A percentile compares a stretch with the other conserved stretches of the same genome.
These are phyloP conservation scores for Acephala macrosclerotiorum DNA, from an alignment of 2,329 filamentous ascomycete genomes.

Conservation along the genomic window DNA sequence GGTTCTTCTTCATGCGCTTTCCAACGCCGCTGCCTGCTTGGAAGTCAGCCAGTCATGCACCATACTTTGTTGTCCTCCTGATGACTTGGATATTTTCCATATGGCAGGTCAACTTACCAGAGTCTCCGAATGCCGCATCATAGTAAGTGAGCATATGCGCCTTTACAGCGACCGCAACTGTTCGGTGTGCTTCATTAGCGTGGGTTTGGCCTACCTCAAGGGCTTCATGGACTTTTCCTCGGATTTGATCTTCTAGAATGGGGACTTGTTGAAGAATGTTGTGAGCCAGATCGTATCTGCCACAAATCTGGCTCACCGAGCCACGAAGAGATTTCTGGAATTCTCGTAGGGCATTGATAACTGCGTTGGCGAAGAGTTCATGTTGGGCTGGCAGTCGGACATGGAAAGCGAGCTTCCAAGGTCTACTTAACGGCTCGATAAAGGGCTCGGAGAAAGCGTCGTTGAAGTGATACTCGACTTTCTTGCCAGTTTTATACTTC, in stretches of 20 bases:
- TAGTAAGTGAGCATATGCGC: not conserved
- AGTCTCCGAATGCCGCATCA: not conserved
- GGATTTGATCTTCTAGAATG: not conserved
- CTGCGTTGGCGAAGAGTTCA: not conserved
- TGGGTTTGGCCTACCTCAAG: not conserved
- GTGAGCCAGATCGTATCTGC: not conserved
- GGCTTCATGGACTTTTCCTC: not conserved
- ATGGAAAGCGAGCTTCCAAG: not conserved
- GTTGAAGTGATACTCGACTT: constrained; percentile 11
- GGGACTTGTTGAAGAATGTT: not conserved
- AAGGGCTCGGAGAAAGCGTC: not conserved
- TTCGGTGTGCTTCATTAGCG: not conserved
- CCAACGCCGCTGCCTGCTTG: not conserved
- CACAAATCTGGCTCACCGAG: not conserved
- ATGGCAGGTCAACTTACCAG: not conserved
- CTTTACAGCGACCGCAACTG: not conserved
- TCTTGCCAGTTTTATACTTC: not conserved
- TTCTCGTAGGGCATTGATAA: not conserved
- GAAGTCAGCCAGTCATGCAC: no score
- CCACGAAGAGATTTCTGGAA: not conserved
- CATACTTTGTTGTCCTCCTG: no score
- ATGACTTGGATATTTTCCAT: no score
- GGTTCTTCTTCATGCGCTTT: not conserved
- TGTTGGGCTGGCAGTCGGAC: not conserved
- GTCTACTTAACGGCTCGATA: not conserved